Base-by-base conservation (phyloP, 108 stramenopile genomes). In the Mediolabrus comicus region DNA sequence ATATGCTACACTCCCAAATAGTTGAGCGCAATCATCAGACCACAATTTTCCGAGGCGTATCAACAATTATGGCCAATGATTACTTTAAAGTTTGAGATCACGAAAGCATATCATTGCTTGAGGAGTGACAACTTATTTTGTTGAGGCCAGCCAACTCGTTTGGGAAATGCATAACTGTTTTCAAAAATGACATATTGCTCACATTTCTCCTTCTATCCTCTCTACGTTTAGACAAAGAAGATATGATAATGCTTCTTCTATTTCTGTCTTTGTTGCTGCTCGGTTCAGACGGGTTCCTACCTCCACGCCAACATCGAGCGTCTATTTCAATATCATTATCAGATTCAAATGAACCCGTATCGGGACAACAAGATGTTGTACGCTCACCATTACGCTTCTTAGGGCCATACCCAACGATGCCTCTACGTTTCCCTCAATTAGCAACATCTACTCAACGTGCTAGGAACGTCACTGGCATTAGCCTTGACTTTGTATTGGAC, bases 401-500 rank as follows among this genome's bases (percentile, higher is more conserved):
- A 41, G 91, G 91, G 1, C 83, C 87, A 26, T 92, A 92, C 56
- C 86, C 87, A 1, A 72, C 74, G 10, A 61, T 92, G 52, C 86
- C 80, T 3, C 74, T 92, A 0, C 75, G 81, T 25, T 92, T 92
- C 66, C 91, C 91, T 10, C 59, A 80, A 17, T 75, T 92, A 30
- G 77, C 86, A 17, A 92, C 91, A n/a, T 29, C 80, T 3, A 62
- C 82, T 11, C 91, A 92, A 65, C 79, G 82, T 12, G 56, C 70
- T 19, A 77, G 72, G 11, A 87, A 87, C 65, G 68, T 77, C 12
- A 80, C 86, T 1, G 91, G 91, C 2, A 59, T 92, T 10, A 66
- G 66, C 51, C 74, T 92, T 30, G 91, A 92, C 68, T 92, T 89
- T 65, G 74, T 89, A 0, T 32, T 92, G 2, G 91, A 88, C 64